phyloP scores from a whole-genome alignment of 495 filamentous ascomycete species.

The Lepraria neglecta region DNA sequence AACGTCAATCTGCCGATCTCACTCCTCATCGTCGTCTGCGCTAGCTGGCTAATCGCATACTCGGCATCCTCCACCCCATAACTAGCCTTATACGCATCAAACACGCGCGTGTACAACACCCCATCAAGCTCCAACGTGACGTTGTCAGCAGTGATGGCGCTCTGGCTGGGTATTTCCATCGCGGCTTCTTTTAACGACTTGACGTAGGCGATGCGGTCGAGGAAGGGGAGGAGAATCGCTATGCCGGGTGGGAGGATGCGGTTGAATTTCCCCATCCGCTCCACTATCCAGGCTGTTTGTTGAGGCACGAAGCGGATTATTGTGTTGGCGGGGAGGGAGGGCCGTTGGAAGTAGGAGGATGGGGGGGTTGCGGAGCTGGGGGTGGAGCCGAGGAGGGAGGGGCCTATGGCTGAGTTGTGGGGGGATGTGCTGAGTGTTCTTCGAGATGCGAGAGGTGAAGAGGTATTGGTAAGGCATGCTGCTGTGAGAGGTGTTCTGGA shows the following conservation, averaged over 20 bases:
- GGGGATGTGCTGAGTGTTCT: slow-evolving; percentile 4
- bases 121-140: slow-evolving; percentile 95
- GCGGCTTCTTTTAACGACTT: slow-evolving; percentile 94
- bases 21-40: slow-evolving; percentile 96
- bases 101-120: slow-evolving; percentile 87
- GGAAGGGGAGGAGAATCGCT: slow-evolving; percentile 79
- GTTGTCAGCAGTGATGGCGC: slow-evolving; percentile 96
- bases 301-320: slow-evolving; percentile 95
- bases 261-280: slow-evolving; percentile 96
- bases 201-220: slow-evolving; percentile 96
- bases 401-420: background rate
- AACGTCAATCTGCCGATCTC: slow-evolving; percentile 95
- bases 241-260: slow-evolving; percentile 86
- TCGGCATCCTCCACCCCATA: slow-evolving; percentile 98
- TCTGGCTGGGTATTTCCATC: slow-evolving; percentile 92
- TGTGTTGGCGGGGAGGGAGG: slow-evolving; percentile 79
- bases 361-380: slow-evolving; percentile 18
- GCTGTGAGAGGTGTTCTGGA: slow-evolving; percentile 2
- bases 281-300: slow-evolving; percentile 98
- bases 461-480: slow-evolving; percentile 7
- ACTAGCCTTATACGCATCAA: slow-evolving; percentile 97
- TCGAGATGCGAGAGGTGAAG: slow-evolving; percentile 1
- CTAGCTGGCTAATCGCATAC: slow-evolving; percentile 95
- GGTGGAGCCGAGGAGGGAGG: slow-evolving; percentile 9
- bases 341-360: slow-evolving; percentile 54